These are phyloP conservation scores for Parietaria judaica DNA, from an alignment of 306 rosid species.

Conservation along the genomic window DNA sequence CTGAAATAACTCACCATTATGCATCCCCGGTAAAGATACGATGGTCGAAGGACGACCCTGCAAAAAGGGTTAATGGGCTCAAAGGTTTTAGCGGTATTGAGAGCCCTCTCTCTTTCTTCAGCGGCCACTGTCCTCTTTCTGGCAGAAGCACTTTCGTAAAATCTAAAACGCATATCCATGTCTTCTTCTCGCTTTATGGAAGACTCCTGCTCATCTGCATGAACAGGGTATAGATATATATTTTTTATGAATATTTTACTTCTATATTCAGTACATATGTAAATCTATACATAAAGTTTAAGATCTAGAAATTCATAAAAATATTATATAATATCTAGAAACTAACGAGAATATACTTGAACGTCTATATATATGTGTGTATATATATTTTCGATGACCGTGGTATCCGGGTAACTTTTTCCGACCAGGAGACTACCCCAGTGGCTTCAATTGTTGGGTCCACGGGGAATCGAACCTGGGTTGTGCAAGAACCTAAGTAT, in stretches of 20 bases:
- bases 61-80: constrained; percentile 91
- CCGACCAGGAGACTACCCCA: no score
- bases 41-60: constrained; percentile 89
- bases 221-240: constrained; percentile 11
- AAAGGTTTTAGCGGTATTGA: constrained; percentile 69
- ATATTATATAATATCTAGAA: no score
- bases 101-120: constrained; percentile 87
- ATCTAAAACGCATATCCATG: constrained; percentile 62
- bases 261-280: not conserved
- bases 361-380: no score
- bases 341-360: no score
- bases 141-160: constrained; percentile 96
- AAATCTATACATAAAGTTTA: no score
- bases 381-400: no score
- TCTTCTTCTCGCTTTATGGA: constrained; percentile 55
- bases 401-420: no score
- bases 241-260: no score
- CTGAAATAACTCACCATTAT: constrained; percentile 68
- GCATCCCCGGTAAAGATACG: constrained; percentile 91
- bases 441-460: no score
- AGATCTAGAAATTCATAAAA: no score
- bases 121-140: constrained; percentile 95
- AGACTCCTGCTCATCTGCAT: constrained; percentile 59
- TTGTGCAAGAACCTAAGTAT: no score
- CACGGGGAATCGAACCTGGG: no score